Evolutionary conservation across 371 early-diverging fungal species (phyloP).

Genomic region (Phascolomyces articulosus): DNA sequence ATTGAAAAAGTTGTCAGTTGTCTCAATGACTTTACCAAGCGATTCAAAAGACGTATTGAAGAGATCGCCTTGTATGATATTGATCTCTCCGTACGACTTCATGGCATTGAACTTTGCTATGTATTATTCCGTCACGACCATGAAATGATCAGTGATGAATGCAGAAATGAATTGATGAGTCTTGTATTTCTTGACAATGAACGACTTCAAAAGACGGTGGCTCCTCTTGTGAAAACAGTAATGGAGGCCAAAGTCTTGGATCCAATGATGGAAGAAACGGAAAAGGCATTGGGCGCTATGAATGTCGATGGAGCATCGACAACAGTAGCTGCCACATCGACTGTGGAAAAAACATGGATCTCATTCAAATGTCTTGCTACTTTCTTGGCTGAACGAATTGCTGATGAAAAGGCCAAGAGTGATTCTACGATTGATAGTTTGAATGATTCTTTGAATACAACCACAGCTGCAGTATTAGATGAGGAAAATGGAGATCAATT

Average conservation of each 20-base stretch:
- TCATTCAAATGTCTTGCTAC: conserved; percentile 60
- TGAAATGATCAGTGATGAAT: conserved; percentile 43
- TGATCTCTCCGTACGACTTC: conserved; percentile 66
- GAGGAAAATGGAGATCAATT: conserved; percentile 35
- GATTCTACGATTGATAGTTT: background rate
- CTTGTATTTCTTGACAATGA: conserved; percentile 41
- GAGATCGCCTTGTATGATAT: conserved; percentile 85
- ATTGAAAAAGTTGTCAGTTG: conserved; percentile 51
- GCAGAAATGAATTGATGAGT: conserved; percentile 31
- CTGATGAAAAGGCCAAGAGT: conserved; percentile 12
- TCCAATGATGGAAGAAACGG: conserved; percentile 46
- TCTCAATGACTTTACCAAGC: conserved; percentile 70
- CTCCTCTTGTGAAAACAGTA: conserved; percentile 52
- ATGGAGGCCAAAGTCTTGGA: conserved; percentile 48
- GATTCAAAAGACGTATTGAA: conserved; percentile 76
- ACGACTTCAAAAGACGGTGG: conserved; percentile 51
- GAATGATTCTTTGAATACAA: background rate
- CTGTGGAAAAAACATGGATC: conserved; percentile 47
- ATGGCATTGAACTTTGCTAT: conserved; percentile 63
- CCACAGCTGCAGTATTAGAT: no score
- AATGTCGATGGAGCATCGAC: conserved; percentile 13
- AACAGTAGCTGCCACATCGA: background rate
- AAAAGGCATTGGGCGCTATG: conserved; percentile 27
- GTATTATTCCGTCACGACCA: conserved; percentile 40
- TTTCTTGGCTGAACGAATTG: conserved; percentile 52